Evolutionary conservation across 768 basidiomycete genomes (phyloP).

Genomic region (Amanita exitialis): DNA sequence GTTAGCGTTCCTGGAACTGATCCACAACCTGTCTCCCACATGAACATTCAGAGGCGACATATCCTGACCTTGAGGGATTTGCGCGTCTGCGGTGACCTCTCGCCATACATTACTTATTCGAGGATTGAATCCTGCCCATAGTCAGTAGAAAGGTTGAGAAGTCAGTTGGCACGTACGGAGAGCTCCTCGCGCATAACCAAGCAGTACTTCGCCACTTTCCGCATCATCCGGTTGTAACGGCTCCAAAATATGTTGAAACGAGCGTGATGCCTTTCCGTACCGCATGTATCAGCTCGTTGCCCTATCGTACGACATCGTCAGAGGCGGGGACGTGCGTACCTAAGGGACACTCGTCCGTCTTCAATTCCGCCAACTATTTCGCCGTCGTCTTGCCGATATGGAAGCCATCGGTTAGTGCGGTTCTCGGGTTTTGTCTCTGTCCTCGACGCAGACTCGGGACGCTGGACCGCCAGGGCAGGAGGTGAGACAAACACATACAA

Average conservation of each 20-base stretch:
- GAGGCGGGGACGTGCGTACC: too few relatives aligned
- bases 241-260: conserved; percentile 24
- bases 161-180: conserved; percentile 28
- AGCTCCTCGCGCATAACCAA: conserved; percentile 42
- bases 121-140: conserved; percentile 22
- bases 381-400: too few relatives aligned
- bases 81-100: conserved; percentile 20
- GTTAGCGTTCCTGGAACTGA: conserved; percentile 33
- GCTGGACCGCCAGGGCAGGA: too few relatives aligned
- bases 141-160: background rate
- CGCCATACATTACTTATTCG: conserved; percentile 35
- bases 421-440: too few relatives aligned
- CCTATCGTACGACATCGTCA: too few relatives aligned
- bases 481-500: too few relatives aligned
- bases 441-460: too few relatives aligned
- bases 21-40: conserved; percentile 30
- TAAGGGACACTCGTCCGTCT: too few relatives aligned
- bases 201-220: conserved; percentile 24
- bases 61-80: conserved; percentile 25
- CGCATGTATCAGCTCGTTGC: too few relatives aligned
- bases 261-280: too few relatives aligned
- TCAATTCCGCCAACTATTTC: too few relatives aligned
- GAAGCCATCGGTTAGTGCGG: too few relatives aligned
- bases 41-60: conserved; percentile 24
- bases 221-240: conserved; percentile 22